These are phyloP conservation scores for Saturnispora sanitii DNA, from an alignment of 805 yeast genomes.

Conservation along the genomic window DNA sequence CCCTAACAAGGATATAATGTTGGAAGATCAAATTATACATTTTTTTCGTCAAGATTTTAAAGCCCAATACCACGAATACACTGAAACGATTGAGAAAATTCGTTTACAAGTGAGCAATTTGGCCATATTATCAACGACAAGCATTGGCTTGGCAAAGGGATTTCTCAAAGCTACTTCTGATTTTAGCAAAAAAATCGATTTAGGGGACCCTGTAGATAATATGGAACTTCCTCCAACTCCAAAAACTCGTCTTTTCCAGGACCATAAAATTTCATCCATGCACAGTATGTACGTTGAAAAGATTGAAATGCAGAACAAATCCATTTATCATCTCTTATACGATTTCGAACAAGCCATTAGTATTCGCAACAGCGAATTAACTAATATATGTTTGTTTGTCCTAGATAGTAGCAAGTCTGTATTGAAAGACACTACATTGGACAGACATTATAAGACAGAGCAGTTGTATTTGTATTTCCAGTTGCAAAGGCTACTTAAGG, in stretches of 20 bases:
- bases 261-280: constrained; percentile 19
- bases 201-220: neutral
- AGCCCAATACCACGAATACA: constrained; percentile 3
- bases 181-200: neutral
- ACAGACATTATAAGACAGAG: constrained; percentile 2
- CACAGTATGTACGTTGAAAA: constrained; percentile 20
- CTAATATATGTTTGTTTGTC: constrained; percentile 1
- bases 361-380: constrained; percentile 8
- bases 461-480: neutral
- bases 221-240: constrained; percentile 15
- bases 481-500: constrained; percentile 4
- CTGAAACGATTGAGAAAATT: constrained; percentile 8
- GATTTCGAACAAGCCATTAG: constrained; percentile 15
- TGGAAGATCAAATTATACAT: constrained; percentile 16
- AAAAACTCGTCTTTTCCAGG: constrained; percentile 15
- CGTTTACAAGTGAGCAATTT: constrained; percentile 11
- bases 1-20: constrained; percentile 10
- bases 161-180: constrained; percentile 9
- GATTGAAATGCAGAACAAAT: constrained; percentile 12
- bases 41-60: constrained; percentile 16
- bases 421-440: neutral
- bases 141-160: constrained; percentile 9
- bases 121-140: constrained; percentile 10
- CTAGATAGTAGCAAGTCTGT: constrained; percentile 3
- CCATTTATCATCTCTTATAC: constrained; percentile 11